These are phyloP conservation scores for Globisporangium irregulare DNA, from an alignment of 352 stramenopile species.

Conservation along the genomic window DNA sequence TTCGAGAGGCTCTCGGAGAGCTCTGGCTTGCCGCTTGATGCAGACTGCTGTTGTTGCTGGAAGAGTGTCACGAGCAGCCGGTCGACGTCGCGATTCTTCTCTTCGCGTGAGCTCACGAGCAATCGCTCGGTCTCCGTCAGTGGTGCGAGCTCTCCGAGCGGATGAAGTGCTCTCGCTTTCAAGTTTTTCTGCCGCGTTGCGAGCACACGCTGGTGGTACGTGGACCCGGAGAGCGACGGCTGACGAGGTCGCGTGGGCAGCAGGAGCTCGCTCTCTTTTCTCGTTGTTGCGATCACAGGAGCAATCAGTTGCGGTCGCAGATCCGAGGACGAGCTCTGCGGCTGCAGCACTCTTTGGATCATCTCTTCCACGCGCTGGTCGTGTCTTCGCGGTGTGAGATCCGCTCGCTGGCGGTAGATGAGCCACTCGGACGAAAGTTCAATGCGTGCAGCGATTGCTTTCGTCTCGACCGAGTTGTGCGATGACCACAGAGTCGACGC, in stretches of 20 bases:
- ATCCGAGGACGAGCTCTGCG: not conserved
- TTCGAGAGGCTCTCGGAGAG: conserved; percentile 12
- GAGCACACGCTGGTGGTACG: conserved; percentile 38
- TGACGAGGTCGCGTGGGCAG: conserved; percentile 23
- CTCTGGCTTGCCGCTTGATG: not conserved
- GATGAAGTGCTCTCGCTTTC: conserved; percentile 4
- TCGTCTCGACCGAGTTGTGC: conserved; percentile 18
- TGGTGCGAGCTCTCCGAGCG: conserved; percentile 16
- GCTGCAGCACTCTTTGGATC: conserved; percentile 27
- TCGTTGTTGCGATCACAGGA: conserved; percentile 8
- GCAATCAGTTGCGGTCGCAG: not conserved
- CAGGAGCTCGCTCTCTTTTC: conserved; percentile 7
- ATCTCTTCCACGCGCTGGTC: conserved; percentile 45
- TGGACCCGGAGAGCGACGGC: conserved; percentile 32
- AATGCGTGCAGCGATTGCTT: conserved; percentile 22
- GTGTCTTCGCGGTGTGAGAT: conserved; percentile 36
- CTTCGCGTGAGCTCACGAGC: conserved; percentile 31
- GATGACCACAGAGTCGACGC: not conserved
- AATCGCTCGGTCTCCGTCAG: conserved; percentile 30
- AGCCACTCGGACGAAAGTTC: conserved; percentile 52
- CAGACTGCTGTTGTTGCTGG: conserved; percentile 16
- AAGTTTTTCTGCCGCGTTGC: conserved; percentile 17
- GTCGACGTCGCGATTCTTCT: conserved; percentile 43
- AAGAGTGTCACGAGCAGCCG: conserved; percentile 41
- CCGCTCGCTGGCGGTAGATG: conserved; percentile 48